Evolutionary conservation across 257 asterid species (phyloP), one percentile per base, ranked within the genome.

Genomic region (Solanum habrochaites): DNA sequence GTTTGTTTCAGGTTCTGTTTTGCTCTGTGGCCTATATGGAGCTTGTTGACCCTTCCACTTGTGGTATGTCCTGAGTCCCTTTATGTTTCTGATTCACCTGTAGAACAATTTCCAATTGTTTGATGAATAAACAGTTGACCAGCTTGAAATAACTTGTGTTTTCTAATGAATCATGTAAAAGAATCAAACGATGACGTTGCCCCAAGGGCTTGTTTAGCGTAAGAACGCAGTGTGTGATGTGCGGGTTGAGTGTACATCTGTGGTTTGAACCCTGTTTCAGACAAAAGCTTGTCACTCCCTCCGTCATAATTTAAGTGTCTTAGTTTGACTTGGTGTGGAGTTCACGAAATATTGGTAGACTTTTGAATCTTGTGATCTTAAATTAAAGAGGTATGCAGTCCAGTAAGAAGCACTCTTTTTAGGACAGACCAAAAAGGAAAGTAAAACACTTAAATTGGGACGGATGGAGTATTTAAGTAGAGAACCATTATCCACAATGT

Each of bases 21-120:
- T 67, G 92, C 96, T 86, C 80, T 93, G 87, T 93, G 96, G 96
- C 96, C 96, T 73, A 92, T 93, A 80, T 93, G 94, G 94, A 88
- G 92, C 88, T 91, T 93, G 88, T 89, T 93, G 90, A 91, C 93
- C 87, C 87, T 93, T 70, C 96, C 94, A 25, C 96, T 93, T 47
- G 91, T 93, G 94, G 94, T 93, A 90, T 31, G 86, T 73, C 82
- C 86, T 87, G 35, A 29, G 27, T 80, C 67, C 43, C 18, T 80
- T 29, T 47, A 47, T 47, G 25, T 49, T 49, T 27, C 82, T 18
- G 29, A 16, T 27, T 78, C 23, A 27, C 84, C 66, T 45, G 25
- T 77, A 77, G 45, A 72, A 35, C 29, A 72, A 12, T 40, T 74
- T 73, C 81, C 49, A 73, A 11, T 73, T 73, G 49, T 21, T 73